phyloP scores from a whole-genome alignment of 768 basidiomycete genomes.

The Tricholoma matsutake region DNA sequence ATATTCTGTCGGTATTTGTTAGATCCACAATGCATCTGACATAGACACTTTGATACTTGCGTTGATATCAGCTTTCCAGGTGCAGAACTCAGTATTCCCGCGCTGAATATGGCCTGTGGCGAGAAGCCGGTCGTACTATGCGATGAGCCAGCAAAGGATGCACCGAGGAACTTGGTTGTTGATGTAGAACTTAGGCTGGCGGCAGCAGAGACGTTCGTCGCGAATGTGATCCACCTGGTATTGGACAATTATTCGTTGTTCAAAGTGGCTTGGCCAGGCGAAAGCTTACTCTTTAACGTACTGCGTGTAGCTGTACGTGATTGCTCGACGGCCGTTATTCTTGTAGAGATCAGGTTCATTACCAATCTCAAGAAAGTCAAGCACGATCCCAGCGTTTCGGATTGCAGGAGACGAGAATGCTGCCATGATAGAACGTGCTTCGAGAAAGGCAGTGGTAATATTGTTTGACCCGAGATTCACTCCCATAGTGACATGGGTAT shows the following conservation, averaged over 20 bases:
- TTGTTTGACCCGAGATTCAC: conserved; percentile 61
- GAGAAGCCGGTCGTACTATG: conserved; percentile 50
- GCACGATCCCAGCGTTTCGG: conserved; percentile 37
- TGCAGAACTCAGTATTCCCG: conserved; percentile 45
- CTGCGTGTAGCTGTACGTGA: conserved; percentile 38
- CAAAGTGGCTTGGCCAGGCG: neutral
- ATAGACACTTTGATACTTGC: conserved; percentile 30
- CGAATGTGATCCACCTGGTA: conserved; percentile 53
- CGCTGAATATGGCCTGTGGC: conserved; percentile 53
- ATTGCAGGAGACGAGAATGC: conserved; percentile 45
- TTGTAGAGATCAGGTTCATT: conserved; percentile 61
- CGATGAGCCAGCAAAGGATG: conserved; percentile 48
- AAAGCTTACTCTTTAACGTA: conserved; percentile 48
- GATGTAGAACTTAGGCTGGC: conserved; percentile 36
- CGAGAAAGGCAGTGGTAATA: conserved; percentile 46
- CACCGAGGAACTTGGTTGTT: conserved; percentile 44
- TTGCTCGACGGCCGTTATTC: conserved; percentile 41
- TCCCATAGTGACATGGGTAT: conserved; percentile 64
- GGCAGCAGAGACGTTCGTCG: conserved; percentile 43
- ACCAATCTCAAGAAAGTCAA: conserved; percentile 59
- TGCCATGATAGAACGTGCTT: conserved; percentile 46
- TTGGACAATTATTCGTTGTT: neutral
- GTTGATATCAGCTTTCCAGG: conserved; percentile 51
- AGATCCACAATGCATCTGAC: neutral
- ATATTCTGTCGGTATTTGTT: conserved; percentile 36